Percentiles rank a stretch among this genome's conserved stretches.
Evolutionary conservation across 148 eudicot genomes (phyloP).

Genomic region (Cornus florida): DNA sequence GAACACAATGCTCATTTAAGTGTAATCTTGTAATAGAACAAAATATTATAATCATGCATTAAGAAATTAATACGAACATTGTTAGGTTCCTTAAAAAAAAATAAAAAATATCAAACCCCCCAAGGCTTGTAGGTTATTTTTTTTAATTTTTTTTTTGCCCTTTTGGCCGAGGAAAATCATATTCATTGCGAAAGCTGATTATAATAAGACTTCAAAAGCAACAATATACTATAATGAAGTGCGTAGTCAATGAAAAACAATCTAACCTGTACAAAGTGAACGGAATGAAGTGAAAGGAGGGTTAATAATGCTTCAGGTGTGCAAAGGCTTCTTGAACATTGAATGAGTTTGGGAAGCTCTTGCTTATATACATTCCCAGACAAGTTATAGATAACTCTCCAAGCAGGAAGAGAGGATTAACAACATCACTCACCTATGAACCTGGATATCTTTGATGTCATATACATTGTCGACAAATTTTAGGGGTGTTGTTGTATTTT

Average conservation of each 20-base stretch:
- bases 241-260: not conserved
- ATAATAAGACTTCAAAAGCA: not conserved
- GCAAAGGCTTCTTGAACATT: not conserved
- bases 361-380: not conserved
- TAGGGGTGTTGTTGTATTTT: too few species aligned
- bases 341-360: not conserved
- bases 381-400: not conserved
- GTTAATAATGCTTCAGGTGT: not conserved
- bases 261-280: slow-evolving; percentile 2
- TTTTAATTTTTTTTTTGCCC: too few species aligned
- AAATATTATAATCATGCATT: too few species aligned
- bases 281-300: not conserved
- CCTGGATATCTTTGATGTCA: not conserved
- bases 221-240: not conserved
- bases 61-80: too few species aligned
- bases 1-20: too few species aligned
- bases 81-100: too few species aligned
- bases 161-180: not conserved
- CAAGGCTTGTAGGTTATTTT: not conserved
- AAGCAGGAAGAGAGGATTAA: not conserved
- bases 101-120: too few species aligned
- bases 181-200: not conserved
- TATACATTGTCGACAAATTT: not conserved
- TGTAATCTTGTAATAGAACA: too few species aligned
- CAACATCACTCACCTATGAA: not conserved